A percentile compares a stretch with the other conserved stretches of the same genome.
Evolutionary conservation across 139 green algal species (phyloP).

Genomic region (Coccomyxa sp.): DNA sequence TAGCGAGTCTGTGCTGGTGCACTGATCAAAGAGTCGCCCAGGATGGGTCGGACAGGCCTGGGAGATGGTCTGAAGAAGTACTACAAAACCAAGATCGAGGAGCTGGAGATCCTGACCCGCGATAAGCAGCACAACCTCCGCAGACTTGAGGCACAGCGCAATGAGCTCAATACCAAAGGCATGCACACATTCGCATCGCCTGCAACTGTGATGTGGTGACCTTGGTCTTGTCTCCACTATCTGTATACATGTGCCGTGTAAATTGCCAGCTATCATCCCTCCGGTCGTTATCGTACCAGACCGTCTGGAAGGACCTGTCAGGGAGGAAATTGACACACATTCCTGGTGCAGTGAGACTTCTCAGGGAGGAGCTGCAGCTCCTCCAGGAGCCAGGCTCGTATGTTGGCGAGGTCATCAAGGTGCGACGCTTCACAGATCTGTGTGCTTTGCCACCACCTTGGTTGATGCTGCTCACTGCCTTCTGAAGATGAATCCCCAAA

Average conservation of each 20-base stretch:
- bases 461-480: no score
- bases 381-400: constrained; percentile 98
- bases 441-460: no score
- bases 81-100: constrained; percentile 90
- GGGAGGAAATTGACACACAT: no score
- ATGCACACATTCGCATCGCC: no score
- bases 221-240: no score
- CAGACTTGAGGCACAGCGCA: constrained; percentile 96
- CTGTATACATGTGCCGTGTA: background rate
- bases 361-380: constrained; percentile 96
- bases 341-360: constrained; percentile 77
- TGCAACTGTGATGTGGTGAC: no score
- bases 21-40: background rate
- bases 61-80: constrained; percentile 60
- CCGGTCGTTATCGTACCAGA: background rate
- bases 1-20: no score
- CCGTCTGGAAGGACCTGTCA: no score
- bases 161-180: constrained; percentile 97
- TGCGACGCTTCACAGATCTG: no score
- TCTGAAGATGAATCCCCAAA: no score
- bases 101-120: constrained; percentile 86
- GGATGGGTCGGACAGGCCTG: constrained; percentile 18
- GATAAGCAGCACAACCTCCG: constrained; percentile 93
- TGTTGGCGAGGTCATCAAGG: constrained; percentile 98
- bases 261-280: background rate